These are phyloP conservation scores for Saccharomyces kudriavzevii DNA, from an alignment of 805 yeast genomes.

Conservation along the genomic window DNA sequence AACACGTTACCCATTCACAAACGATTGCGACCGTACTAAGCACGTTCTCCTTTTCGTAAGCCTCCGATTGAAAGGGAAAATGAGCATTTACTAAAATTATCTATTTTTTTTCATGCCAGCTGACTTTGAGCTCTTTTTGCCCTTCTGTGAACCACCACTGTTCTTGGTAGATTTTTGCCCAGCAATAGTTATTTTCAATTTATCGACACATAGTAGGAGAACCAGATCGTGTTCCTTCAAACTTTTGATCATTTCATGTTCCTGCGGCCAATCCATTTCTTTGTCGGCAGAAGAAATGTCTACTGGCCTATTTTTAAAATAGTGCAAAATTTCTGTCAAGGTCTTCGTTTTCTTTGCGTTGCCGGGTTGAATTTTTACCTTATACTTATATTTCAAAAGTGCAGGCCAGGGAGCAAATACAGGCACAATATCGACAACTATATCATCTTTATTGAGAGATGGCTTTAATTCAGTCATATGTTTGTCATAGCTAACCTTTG, in stretches of 20 bases:
- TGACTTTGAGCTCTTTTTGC: slow-evolving; percentile 3
- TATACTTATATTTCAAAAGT: slow-evolving; percentile 63
- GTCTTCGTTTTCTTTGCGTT: slow-evolving; percentile 83
- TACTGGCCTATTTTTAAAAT: slow-evolving; percentile 45
- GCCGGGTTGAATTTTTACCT: slow-evolving; percentile 74
- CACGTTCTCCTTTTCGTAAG: background rate
- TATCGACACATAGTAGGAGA: slow-evolving; percentile 60
- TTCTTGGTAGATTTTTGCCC: slow-evolving; percentile 32
- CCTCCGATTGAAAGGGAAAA: background rate
- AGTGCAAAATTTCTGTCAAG: slow-evolving; percentile 55
- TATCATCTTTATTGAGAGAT: slow-evolving; percentile 36
- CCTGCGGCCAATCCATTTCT: slow-evolving; percentile 63
- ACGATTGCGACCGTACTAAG: background rate
- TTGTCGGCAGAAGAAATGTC: slow-evolving; percentile 38
- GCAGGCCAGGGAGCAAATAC: slow-evolving; percentile 92
- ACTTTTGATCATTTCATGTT: slow-evolving; percentile 46
- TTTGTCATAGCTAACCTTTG: slow-evolving; percentile 37
- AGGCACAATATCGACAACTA: slow-evolving; percentile 59
- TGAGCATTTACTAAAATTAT: background rate
- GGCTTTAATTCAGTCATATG: slow-evolving; percentile 34
- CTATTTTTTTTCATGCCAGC: background rate
- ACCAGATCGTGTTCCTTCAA: slow-evolving; percentile 60
- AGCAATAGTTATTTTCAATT: slow-evolving; percentile 57
- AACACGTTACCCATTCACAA: background rate
- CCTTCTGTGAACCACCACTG: slow-evolving; percentile 19